Evolutionary conservation across 441 rosid genomes (phyloP).

Genomic region (Erodium trifolium): DNA sequence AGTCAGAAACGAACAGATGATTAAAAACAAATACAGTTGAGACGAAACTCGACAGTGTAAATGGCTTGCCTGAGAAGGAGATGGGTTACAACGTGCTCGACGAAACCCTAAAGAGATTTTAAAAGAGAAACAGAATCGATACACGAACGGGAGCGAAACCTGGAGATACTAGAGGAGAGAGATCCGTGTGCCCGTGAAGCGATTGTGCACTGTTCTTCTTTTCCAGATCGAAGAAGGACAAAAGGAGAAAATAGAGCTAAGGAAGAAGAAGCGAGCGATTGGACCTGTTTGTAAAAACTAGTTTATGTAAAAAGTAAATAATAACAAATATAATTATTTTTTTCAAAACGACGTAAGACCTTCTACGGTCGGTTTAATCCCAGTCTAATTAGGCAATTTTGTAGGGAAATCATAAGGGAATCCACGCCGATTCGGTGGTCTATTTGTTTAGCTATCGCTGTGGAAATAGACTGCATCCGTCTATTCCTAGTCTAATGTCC

Average conservation of each 20-base stretch:
- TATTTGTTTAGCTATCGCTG: too few relatives aligned
- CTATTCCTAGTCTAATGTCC: too few relatives aligned
- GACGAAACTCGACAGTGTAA: neutral
- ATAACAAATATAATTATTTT: neutral
- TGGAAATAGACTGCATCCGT: too few relatives aligned
- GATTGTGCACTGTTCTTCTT: neutral
- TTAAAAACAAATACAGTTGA: neutral
- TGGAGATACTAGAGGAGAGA: neutral
- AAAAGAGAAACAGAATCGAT: neutral
- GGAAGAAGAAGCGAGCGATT: constrained; percentile 2
- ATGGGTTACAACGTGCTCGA: neutral
- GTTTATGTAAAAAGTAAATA: neutral
- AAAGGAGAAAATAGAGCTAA: neutral
- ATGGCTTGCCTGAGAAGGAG: constrained; percentile 4
- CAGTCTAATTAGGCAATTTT: too few relatives aligned
- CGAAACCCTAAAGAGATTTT: constrained; percentile 3
- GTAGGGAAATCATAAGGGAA: too few relatives aligned
- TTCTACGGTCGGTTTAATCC: too few relatives aligned
- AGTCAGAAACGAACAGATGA: neutral
- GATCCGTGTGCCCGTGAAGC: constrained; percentile 2
- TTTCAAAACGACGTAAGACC: too few relatives aligned
- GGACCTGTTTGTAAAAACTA: neutral
- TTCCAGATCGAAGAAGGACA: constrained; percentile 4
- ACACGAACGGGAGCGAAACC: neutral
- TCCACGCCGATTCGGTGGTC: too few relatives aligned